Base-by-base conservation (phyloP, 164 flowering plant species). In the Chloranthus sessilifolius region DNA sequence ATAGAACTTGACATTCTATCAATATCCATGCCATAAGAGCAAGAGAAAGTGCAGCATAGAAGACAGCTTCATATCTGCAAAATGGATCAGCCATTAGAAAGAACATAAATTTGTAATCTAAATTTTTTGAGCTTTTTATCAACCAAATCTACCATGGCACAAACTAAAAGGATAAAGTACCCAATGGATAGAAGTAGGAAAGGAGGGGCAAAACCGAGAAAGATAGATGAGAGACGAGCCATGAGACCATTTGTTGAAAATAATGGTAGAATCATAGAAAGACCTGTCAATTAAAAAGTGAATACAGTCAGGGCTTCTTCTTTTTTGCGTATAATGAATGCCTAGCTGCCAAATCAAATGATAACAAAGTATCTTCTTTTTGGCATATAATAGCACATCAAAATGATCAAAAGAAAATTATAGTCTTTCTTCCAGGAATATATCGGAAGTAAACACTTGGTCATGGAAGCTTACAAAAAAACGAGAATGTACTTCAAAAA, bases 151-250 rank as follows among this genome's bases (percentile, higher is more conserved):
- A 60, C 12, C 42, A 27, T 30, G 31, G 47, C 14, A 53, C 19
- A 16, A 45, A 11, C 12, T 29, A 52, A 28, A 26, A 41, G 59
- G 10, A 39, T 58, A 35, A 7, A 49, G n/a, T 85, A 91, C 98
- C 98, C 98, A 42, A 91, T 91, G 31, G 98, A 91, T 52, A 91
- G 67, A 44, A 91, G 85, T 43, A 91, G 73, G 69, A 87, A 91
- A 35, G 96, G 47, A 3, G 98, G 96, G 31, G 96, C 95, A 72
- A 91, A 85, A 62, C 98, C 98, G 61, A 91, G 90, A 68, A 77
- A 88, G 63, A 91, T 81, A 47, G 98, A 88, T 56, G 74, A 78
- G 4, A 91, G 81, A 49, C 98, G 76, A 46, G 95, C 69, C 59
- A 88, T 60, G 46, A 83, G 74, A 60, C 77, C 62, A 43, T 68